Percentiles rank a stretch among this genome's conserved stretches.
phyloP scores from a whole-genome alignment of 805 yeast species.

The Myxozyma udenii region DNA sequence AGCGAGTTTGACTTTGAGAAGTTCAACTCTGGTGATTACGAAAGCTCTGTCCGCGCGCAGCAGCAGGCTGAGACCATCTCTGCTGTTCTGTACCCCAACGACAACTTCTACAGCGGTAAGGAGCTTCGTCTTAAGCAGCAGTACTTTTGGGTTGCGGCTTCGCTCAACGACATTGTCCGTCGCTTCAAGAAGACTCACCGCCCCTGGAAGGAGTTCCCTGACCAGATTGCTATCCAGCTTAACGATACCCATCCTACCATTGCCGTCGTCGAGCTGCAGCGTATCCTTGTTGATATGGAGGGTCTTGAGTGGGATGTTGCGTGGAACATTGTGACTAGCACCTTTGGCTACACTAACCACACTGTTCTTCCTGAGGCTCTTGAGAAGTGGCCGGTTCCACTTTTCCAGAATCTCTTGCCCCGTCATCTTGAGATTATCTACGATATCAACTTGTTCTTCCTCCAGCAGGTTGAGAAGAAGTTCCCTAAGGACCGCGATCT shows the following conservation, averaged over 20 bases:
- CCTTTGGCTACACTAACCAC: slow-evolving; percentile 91
- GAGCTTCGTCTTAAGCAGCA: slow-evolving; percentile 91
- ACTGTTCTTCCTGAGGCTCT: slow-evolving; percentile 93
- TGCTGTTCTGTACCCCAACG: slow-evolving; percentile 90
- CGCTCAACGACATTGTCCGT: slow-evolving; percentile 84
- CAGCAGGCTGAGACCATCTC: slow-evolving; percentile 90
- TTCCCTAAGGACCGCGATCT: slow-evolving; percentile 75
- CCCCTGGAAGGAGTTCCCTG: slow-evolving; percentile 80
- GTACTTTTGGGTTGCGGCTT: slow-evolving; percentile 95
- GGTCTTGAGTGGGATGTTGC: slow-evolving; percentile 78
- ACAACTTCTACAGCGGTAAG: slow-evolving; percentile 86
- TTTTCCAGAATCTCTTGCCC: slow-evolving; percentile 75
- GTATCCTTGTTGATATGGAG: slow-evolving; percentile 81
- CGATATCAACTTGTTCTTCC: slow-evolving; percentile 75
- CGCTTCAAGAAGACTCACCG: slow-evolving; percentile 75
- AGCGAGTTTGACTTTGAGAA: slow-evolving; percentile 86
- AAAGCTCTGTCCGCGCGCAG: slow-evolving; percentile 75
- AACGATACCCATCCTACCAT: slow-evolving; percentile 94
- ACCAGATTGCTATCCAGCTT: slow-evolving; percentile 84
- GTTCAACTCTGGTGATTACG: slow-evolving; percentile 88
- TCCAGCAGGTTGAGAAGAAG: slow-evolving; percentile 66
- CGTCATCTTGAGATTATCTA: slow-evolving; percentile 88
- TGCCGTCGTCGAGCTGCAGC: slow-evolving; percentile 84
- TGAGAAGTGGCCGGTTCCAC: slow-evolving; percentile 91
- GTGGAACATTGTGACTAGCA: slow-evolving; percentile 74